Evolutionary conservation across 176 grass and related monocot species (phyloP).

Genomic region (Musa troglodytarum): DNA sequence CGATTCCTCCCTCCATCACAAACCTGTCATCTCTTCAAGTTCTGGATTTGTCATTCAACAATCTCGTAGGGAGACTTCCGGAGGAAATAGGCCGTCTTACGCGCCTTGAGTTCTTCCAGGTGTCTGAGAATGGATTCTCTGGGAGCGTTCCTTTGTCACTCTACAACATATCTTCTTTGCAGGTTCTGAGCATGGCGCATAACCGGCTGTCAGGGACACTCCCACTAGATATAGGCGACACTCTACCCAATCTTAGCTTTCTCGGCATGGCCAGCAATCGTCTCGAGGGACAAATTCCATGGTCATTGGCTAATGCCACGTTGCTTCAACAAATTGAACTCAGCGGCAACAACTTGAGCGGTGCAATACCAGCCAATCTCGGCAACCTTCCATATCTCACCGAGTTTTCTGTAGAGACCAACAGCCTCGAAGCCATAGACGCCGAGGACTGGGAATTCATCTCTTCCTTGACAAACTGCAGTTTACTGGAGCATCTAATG

Average conservation of each 20-base stretch:
- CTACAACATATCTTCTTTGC: slow-evolving; percentile 17
- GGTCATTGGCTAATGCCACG: slow-evolving; percentile 13
- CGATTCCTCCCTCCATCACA: not conserved
- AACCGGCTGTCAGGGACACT: slow-evolving; percentile 18
- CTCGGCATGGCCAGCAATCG: not conserved
- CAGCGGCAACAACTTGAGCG: slow-evolving; percentile 16
- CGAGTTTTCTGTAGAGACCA: not conserved
- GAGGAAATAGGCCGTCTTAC: not conserved
- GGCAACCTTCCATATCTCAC: not conserved
- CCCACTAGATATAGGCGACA: slow-evolving; percentile 6
- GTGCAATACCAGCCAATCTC: slow-evolving; percentile 14
- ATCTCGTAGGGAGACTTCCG: slow-evolving; percentile 6
- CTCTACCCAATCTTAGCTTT: slow-evolving; percentile 11
- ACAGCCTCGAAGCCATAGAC: slow-evolving; percentile 2
- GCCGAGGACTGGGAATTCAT: slow-evolving; percentile 23
- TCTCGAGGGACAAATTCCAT: slow-evolving; percentile 22
- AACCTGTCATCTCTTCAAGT: not conserved
- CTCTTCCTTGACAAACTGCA: slow-evolving; percentile 20
- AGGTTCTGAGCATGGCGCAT: not conserved
- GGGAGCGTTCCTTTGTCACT: slow-evolving; percentile 6
- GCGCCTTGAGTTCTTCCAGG: not conserved
- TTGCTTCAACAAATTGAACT: slow-evolving; percentile 1
- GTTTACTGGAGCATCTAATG: not conserved
- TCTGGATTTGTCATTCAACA: slow-evolving; percentile 9
- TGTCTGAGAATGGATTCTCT: not conserved